These are phyloP conservation scores for Cytospora piceicola DNA, from an alignment of 2,329 filamentous ascomycete genomes.

Conservation along the genomic window DNA sequence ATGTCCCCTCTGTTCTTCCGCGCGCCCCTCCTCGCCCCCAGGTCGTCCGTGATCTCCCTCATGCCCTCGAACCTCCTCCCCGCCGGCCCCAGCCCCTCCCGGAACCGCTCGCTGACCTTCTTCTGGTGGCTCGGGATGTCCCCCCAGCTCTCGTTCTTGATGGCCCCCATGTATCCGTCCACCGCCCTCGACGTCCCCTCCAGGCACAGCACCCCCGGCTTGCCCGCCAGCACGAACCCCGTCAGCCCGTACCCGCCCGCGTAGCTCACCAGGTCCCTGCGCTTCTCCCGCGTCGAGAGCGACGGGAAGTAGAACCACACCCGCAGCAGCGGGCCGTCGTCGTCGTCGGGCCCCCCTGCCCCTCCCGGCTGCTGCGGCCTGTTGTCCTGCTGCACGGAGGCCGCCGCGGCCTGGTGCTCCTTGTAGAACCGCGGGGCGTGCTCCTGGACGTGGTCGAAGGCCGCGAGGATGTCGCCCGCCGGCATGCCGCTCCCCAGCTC, in stretches of 20 bases:
- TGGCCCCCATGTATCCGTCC: conserved; percentile 65
- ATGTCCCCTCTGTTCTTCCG: conserved; percentile 57
- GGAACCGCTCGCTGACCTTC: conserved; percentile 61
- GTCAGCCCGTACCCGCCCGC: conserved; percentile 58
- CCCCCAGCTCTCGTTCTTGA: conserved; percentile 66
- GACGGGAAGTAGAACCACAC: conserved; percentile 69
- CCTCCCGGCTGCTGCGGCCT: not conserved
- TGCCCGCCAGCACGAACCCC: conserved; percentile 63
- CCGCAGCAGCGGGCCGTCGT: conserved; percentile 45
- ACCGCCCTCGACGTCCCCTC: conserved; percentile 53
- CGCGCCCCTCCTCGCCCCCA: conserved; percentile 52
- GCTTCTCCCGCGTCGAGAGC: conserved; percentile 61
- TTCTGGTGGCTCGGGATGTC: conserved; percentile 66
- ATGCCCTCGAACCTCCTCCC: conserved; percentile 57
- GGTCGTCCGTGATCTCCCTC: conserved; percentile 57
- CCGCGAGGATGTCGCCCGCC: conserved; percentile 20
- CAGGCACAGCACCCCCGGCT: conserved; percentile 59
- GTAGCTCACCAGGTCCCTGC: conserved; percentile 59
- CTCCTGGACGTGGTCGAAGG: conserved; percentile 26
- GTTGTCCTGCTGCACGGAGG: not conserved
- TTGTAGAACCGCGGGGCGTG: conserved; percentile 5
- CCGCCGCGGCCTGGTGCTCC: not conserved
- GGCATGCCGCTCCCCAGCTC: conserved; percentile 23
- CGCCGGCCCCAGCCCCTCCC: conserved; percentile 43
- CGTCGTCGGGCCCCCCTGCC: not conserved